Base-by-base conservation (phyloP, 2,329 filamentous ascomycete genomes). In the Diaporthe sp. region DNA sequence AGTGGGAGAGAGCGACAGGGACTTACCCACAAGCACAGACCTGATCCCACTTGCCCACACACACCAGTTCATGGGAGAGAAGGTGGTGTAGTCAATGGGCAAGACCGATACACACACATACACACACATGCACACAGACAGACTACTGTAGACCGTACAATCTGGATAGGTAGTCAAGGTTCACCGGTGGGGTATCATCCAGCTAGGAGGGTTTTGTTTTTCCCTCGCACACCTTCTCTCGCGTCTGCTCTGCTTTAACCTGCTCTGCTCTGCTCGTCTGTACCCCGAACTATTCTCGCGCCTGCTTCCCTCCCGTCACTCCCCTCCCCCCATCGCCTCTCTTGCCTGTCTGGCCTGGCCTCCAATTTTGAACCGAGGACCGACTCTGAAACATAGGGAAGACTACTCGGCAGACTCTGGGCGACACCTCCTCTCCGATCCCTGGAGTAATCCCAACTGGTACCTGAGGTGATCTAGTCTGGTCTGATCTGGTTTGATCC, bases 101-200 rank as follows among this genome's bases (percentile, higher is more conserved):
- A 44, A 65, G 60, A 47, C 25, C 25, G 39, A 68, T 10, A 60
- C 28, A 67, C 12, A 47, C 42, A 9, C 61, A 22, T 25, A 1
- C 44, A 37, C 42, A 37, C 6, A 34, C 34, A 34, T 34, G 34
- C 44, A 34, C 61, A 58, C 34, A 25, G 17, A 60, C 57, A 55
- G 20, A 13, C 17, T 53, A 17, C 7, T 3, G 47, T 51, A 68
- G 47, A 70, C 65, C 49, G 65, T 68, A 70, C 49, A 70, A 70
- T 70, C 65, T 42, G 65, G 49, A 55, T 39, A 70, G 34, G 42
- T 39, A 70, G 34, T 51, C 47, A 39, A 55, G 65, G 49, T 70
- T 70, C 65, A 55, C 65, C 65, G n/a, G 65, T 70, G 65, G 65
- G 65, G 65, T 70, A 55, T 55, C 25, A 55, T 70, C 65, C 49